These are phyloP conservation scores for Xylaria digitata DNA, from an alignment of 2,329 filamentous ascomycete species.

Conservation along the genomic window DNA sequence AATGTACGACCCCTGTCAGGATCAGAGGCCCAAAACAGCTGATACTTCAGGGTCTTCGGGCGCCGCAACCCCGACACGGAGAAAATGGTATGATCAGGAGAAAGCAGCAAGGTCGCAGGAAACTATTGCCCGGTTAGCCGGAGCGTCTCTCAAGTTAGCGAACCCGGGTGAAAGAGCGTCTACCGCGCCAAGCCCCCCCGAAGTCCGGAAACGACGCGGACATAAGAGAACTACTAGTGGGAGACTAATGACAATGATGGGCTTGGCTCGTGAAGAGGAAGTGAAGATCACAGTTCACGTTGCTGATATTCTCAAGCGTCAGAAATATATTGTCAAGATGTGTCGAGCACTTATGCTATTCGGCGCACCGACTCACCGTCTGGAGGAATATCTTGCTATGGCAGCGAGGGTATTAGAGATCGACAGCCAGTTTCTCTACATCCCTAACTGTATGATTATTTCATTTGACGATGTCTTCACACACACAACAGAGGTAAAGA, in stretches of 20 bases:
- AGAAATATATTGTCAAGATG: constrained; percentile 82
- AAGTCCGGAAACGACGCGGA: constrained; percentile 43
- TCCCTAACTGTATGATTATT: constrained; percentile 91
- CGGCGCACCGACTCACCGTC: constrained; percentile 86
- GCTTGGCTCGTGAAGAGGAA: constrained; percentile 54
- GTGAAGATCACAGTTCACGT: constrained; percentile 60
- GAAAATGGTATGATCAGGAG: constrained; percentile 57
- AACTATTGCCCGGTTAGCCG: constrained; percentile 56
- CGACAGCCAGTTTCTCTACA: constrained; percentile 86
- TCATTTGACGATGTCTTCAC: constrained; percentile 80
- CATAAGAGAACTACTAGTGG: constrained; percentile 52
- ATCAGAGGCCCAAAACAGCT: constrained; percentile 27
- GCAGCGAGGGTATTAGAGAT: constrained; percentile 86
- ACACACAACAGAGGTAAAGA: constrained; percentile 83
- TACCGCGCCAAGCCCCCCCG: constrained; percentile 35
- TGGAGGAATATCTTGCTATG: constrained; percentile 92
- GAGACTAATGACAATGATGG: constrained; percentile 49
- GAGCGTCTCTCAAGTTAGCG: constrained; percentile 41
- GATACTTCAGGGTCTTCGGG: constrained; percentile 51
- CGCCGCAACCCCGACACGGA: constrained; percentile 53
- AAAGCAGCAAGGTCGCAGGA: constrained; percentile 54
- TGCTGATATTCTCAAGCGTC: constrained; percentile 77
- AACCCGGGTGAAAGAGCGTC: constrained; percentile 39
- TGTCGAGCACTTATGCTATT: constrained; percentile 88
- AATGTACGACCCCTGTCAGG: constrained; percentile 30